phyloP scores from a whole-genome alignment of 129 eudicot genomes.

The Flaveria brownii region DNA sequence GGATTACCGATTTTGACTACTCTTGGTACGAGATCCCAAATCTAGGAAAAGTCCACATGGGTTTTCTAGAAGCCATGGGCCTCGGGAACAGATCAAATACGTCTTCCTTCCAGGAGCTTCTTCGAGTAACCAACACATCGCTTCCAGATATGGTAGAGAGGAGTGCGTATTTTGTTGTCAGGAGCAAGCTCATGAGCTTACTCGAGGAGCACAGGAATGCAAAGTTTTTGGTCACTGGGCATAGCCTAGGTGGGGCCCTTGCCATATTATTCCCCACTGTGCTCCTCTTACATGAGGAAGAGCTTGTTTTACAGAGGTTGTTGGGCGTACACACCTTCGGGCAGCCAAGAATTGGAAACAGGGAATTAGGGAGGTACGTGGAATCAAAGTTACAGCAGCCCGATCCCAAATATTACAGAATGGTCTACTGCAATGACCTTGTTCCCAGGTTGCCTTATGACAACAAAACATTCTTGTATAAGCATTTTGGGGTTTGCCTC shows the following conservation, averaged over 20 bases:
- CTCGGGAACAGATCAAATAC: constrained; percentile 63
- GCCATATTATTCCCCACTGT: constrained; percentile 77
- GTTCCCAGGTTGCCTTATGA: constrained; percentile 95
- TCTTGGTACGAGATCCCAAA: constrained; percentile 88
- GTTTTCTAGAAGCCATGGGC: constrained; percentile 92
- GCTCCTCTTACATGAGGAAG: constrained; percentile 64
- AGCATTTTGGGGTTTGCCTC: constrained; percentile 85
- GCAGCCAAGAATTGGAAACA: constrained; percentile 80
- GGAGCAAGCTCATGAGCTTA: constrained; percentile 49
- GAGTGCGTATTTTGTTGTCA: constrained; percentile 66
- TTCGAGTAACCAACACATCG: constrained; percentile 29
- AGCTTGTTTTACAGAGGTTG: constrained; percentile 54
- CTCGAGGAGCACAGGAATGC: constrained; percentile 70
- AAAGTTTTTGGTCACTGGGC: constrained; percentile 81
- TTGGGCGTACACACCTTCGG: constrained; percentile 84
- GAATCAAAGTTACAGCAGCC: constrained; percentile 63
- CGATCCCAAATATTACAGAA: constrained; percentile 59
- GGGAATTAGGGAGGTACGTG: constrained; percentile 64
- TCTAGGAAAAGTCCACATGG: constrained; percentile 87
- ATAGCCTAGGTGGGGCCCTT: constrained; percentile 93
- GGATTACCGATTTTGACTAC: constrained; percentile 89
- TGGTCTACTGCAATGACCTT: constrained; percentile 86
- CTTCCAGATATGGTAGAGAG: constrained; percentile 9
- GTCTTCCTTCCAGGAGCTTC: constrained; percentile 48
- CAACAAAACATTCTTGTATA: constrained; percentile 79